Evolutionary conservation across 2,329 filamentous ascomycete genomes (phyloP), one percentile per base, ranked within the genome.

Genomic region (Hymenoscyphus albidus): DNA sequence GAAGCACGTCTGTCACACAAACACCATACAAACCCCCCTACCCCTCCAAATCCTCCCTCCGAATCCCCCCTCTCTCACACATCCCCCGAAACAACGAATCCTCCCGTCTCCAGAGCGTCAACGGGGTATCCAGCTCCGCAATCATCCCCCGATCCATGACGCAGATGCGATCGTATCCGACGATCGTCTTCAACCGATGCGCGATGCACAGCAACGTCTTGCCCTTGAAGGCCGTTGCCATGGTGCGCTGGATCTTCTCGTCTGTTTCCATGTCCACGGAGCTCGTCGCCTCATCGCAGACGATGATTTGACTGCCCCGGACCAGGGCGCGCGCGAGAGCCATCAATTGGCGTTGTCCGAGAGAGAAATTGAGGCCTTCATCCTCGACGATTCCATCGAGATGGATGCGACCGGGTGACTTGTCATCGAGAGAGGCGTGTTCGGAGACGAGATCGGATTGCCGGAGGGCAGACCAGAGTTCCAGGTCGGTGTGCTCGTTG

Each of bases 231-330:
- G 88, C 93, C 0, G 85, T 83, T 0, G 91, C 89, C 77, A 98
- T 97, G 3, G 93, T 96, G 63, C 82, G 81, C 77, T 98, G 94
- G 75, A 98, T 97, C 83, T 95, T 96, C 77, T 92, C 89, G 75
- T 99, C 95, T 2, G 94, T 98, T 75, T 97, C 94, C 82, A 97
- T 95, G 77, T 98, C 94, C 7, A 98, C 93, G 0, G 87, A 91
- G 1, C 89, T 92, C 0, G 95, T 99, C 0, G 95, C 95, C 78
- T 99, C 95, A 80, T 99, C 95, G 77, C 94, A 97, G 59, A 99
- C 89, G 71, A 98, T 97, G 78, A 98, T 97, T 71, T 90, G 92
- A 0, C 89, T 90, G 55, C 89, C 87, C 44, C 94, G 88, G 4
- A 98, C 94, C 2, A 99, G 85, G 0, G 95, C 95, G 0, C 95